phyloP scores from a whole-genome alignment of 441 rosid species.

The Syzygium syzygioides region DNA sequence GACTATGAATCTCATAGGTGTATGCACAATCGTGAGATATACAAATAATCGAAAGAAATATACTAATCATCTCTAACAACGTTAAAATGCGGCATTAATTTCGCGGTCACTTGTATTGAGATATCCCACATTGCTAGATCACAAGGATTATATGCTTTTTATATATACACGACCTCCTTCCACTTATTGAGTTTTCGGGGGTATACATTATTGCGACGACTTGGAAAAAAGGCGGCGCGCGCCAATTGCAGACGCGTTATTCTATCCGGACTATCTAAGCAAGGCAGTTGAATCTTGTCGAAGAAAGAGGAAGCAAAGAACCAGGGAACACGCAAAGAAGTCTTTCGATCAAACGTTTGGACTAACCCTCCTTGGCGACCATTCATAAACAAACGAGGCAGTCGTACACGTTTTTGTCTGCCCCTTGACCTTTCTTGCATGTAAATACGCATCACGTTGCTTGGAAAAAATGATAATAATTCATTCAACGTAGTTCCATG shows the following conservation, averaged over 20 bases:
- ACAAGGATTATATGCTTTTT: not conserved
- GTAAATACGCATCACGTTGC: not conserved
- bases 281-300: not conserved
- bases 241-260: too few relatives aligned
- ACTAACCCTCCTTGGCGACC: not conserved
- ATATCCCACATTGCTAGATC: rapidly evolving
- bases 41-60: rapidly evolving
- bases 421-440: not conserved
- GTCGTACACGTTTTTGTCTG: not conserved
- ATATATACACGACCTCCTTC: rapidly evolving
- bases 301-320: not conserved
- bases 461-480: rapidly evolving
- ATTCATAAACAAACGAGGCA: not conserved
- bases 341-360: not conserved
- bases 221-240: rapidly evolving
- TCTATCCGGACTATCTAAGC: not conserved
- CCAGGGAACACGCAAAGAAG: not conserved
- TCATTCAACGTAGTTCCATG: not conserved
- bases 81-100: not conserved
- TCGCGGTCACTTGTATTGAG: rapidly evolving
- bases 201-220: rapidly evolving
- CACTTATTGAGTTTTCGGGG: rapidly evolving
- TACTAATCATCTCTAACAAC: rapidly evolving
- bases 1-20: not conserved
- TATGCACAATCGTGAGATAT: not conserved